Conservation (phyloP, 176 grass and related monocot genomes). For the Carex scoparia region DNA sequence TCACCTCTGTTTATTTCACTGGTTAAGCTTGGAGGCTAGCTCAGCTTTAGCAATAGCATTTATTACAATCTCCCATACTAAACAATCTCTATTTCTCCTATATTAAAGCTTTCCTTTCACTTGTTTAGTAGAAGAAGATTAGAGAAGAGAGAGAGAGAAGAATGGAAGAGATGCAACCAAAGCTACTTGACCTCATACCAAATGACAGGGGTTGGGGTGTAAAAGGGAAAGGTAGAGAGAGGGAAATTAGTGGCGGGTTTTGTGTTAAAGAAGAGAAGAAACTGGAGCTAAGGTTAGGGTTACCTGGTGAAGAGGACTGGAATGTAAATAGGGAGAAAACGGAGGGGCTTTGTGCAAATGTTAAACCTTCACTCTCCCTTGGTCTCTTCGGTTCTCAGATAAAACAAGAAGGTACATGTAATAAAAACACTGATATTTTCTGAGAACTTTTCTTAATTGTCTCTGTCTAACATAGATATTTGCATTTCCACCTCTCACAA, state of each 20-base stretch:
- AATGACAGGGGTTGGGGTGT: conserved; percentile 17
- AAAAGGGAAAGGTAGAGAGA: conserved; percentile 14
- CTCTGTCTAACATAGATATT: neutral
- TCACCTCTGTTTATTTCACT: conserved; percentile 5
- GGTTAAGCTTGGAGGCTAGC: conserved; percentile 11
- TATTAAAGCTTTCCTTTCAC: conserved; percentile 22
- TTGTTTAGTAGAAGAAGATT: conserved; percentile 1
- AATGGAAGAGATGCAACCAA: conserved; percentile 28
- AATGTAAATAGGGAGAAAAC: conserved; percentile 18
- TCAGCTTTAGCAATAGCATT: conserved; percentile 18
- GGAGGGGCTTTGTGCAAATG: conserved; percentile 11
- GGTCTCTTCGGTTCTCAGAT: conserved; percentile 17
- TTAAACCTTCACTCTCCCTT: conserved; percentile 20
- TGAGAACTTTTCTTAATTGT: neutral
- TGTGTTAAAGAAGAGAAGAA: conserved; percentile 43
- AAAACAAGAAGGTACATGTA: conserved; percentile 21
- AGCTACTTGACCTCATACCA: conserved; percentile 26
- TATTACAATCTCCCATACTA: neutral
- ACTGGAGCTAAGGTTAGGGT: conserved; percentile 60
- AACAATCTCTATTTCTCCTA: conserved; percentile 11
- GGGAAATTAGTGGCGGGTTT: conserved; percentile 34
- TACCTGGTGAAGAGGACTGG: conserved; percentile 46
- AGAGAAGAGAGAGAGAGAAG: neutral
- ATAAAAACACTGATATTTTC: neutral
- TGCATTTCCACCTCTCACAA: neutral